These are phyloP conservation scores for Alternaria triticina DNA, from an alignment of 2,329 filamentous ascomycete genomes.

Conservation along the genomic window DNA sequence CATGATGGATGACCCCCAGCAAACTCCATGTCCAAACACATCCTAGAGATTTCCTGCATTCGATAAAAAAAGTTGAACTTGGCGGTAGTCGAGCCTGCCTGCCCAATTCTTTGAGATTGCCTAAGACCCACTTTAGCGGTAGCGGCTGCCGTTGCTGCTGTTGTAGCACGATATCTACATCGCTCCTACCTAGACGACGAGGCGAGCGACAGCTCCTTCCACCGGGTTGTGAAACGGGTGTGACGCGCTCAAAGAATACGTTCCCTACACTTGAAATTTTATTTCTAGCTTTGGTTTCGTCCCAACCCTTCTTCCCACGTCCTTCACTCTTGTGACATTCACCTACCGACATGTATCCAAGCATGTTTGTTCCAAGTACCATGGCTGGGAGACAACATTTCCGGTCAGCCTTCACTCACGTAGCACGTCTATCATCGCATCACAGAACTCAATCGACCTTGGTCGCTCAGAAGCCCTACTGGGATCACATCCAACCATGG, in stretches of 20 bases:
- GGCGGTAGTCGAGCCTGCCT: background rate
- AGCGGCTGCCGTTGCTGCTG: background rate
- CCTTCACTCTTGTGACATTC: background rate
- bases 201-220: background rate
- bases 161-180: background rate
- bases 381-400: slow-evolving; percentile 1
- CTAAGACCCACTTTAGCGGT: background rate
- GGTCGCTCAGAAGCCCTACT: slow-evolving; percentile 49
- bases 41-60: background rate
- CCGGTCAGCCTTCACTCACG: background rate
- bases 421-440: background rate
- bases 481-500: slow-evolving; percentile 60
- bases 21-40: background rate
- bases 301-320: background rate
- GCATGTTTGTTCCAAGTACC: slow-evolving; percentile 6
- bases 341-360: background rate
- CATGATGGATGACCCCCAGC: background rate
- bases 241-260: background rate
- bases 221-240: background rate
- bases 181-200: background rate
- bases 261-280: background rate
- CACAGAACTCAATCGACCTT: slow-evolving; percentile 18
- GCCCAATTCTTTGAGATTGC: background rate
- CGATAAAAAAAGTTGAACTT: background rate
- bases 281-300: background rate